Conservation (phyloP, 345 rosid genomes). For the Pugionium dolabratum region DNA sequence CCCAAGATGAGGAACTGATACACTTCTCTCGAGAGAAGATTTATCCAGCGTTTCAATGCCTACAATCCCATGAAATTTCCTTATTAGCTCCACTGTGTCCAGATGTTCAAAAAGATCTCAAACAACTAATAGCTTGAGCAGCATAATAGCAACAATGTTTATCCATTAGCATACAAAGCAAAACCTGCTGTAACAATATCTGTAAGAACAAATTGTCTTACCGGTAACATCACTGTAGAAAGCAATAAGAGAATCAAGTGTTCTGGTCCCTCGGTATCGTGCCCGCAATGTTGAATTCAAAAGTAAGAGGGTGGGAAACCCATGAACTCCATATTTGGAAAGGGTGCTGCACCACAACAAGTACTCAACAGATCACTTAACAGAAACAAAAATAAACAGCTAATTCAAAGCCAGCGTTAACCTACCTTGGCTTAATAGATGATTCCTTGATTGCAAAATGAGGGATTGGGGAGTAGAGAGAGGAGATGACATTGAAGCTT, state of each 20-base stretch:
- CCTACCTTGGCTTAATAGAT: slow-evolving; percentile 81
- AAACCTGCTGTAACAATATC: not conserved
- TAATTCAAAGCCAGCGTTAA: slow-evolving; percentile 4
- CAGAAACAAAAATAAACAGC: not conserved
- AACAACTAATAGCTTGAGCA: not conserved
- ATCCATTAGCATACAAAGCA: not conserved
- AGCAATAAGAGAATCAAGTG: slow-evolving; percentile 67
- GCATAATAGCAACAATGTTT: not conserved
- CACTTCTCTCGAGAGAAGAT: slow-evolving; percentile 44
- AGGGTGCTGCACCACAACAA: slow-evolving; percentile 63
- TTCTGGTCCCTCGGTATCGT: slow-evolving; percentile 67
- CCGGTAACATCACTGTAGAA: slow-evolving; percentile 77
- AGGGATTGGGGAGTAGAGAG: slow-evolving; percentile 62
- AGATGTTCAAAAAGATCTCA: not conserved
- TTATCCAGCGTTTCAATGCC: slow-evolving; percentile 49
- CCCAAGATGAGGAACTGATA: slow-evolving; percentile 47
- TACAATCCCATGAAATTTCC: slow-evolving; percentile 9
- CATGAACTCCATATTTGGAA: slow-evolving; percentile 94
- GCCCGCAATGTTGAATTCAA: slow-evolving; percentile 75
- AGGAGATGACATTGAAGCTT: slow-evolving; percentile 61
- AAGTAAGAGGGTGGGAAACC: slow-evolving; percentile 83
- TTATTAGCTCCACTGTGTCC: slow-evolving; percentile 24
- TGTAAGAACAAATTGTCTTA: slow-evolving; percentile 36
- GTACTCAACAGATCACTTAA: not conserved
- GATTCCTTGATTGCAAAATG: slow-evolving; percentile 88